These are phyloP conservation scores for Penicilliopsis zonata DNA, from an alignment of 495 filamentous ascomycete genomes.

Conservation along the genomic window DNA sequence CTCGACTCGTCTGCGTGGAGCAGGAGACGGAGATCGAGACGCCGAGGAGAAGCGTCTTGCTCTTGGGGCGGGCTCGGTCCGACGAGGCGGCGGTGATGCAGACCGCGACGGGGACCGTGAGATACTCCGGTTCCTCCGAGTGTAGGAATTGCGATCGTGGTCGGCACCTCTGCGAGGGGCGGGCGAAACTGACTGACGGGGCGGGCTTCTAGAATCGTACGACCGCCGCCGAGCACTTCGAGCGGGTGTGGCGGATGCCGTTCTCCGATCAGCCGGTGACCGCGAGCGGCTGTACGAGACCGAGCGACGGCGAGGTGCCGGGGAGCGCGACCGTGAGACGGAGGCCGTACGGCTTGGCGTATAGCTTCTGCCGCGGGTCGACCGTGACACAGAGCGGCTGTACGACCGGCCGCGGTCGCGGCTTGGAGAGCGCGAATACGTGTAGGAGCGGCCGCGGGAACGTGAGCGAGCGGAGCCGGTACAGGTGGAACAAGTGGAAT, in stretches of 20 bases:
- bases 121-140: conserved; percentile 16
- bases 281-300: conserved; percentile 21
- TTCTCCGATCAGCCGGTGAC: conserved; percentile 7
- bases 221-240: conserved; percentile 16
- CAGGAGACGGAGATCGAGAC: conserved; percentile 19
- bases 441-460: conserved; percentile 25
- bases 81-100: conserved; percentile 17
- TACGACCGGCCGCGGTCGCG: conserved; percentile 25
- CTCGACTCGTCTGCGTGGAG: conserved; percentile 12
- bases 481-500: conserved; percentile 40
- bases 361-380: conserved; percentile 21
- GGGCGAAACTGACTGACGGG: conserved; percentile 20
- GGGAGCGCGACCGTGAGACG: conserved; percentile 22
- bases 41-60: conserved; percentile 12
- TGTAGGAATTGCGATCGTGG: no score
- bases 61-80: conserved; percentile 4
- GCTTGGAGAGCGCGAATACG: conserved; percentile 26
- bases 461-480: conserved; percentile 21
- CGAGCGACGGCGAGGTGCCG: conserved; percentile 17
- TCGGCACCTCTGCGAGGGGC: conserved; percentile 13
- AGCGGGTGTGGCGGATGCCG: conserved; percentile 17
- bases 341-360: conserved; percentile 19
- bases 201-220: conserved; percentile 15
- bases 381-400: conserved; percentile 24
- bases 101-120: conserved; percentile 24